Conservation (phyloP, 345 rosid species). For the Lumnitzera racemosa region DNA sequence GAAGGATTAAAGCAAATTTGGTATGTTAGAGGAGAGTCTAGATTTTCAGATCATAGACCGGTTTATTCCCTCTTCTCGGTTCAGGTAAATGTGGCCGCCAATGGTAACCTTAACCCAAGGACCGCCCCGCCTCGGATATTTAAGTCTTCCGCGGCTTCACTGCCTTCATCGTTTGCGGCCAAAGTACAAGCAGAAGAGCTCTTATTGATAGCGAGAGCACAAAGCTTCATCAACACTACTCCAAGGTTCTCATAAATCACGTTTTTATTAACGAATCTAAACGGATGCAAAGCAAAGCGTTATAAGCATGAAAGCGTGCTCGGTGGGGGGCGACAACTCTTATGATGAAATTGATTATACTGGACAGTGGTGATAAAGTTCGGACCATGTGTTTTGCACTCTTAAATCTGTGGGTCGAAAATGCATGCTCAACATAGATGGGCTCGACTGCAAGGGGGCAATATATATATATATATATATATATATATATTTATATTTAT, state of each 20-base stretch:
- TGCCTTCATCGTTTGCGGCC: slow-evolving; percentile 42
- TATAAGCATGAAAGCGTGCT: no score
- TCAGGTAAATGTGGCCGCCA: slow-evolving; percentile 24
- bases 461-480: no score
- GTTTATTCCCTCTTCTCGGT: slow-evolving; percentile 73
- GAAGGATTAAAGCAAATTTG: slow-evolving; percentile 67
- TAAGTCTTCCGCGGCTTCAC: background rate
- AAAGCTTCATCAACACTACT: slow-evolving; percentile 26
- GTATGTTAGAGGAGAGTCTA: slow-evolving; percentile 80
- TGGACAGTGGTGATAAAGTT: no score
- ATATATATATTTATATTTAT: no score
- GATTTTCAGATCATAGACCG: slow-evolving; percentile 95
- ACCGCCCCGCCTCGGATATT: background rate
- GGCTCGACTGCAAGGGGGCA: no score
- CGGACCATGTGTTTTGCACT: no score
- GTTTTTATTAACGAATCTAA: no score
- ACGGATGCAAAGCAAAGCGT: no score
- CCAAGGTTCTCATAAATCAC: background rate
- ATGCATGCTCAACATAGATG: no score
- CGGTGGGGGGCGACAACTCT: no score
- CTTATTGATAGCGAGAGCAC: slow-evolving; percentile 39
- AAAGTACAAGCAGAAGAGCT: slow-evolving; percentile 85
- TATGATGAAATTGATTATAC: no score
- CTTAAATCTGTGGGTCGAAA: no score
- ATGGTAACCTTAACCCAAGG: slow-evolving; percentile 11